These are phyloP conservation scores for Globisporangium polare DNA, from an alignment of 352 stramenopile species.

Conservation along the genomic window DNA sequence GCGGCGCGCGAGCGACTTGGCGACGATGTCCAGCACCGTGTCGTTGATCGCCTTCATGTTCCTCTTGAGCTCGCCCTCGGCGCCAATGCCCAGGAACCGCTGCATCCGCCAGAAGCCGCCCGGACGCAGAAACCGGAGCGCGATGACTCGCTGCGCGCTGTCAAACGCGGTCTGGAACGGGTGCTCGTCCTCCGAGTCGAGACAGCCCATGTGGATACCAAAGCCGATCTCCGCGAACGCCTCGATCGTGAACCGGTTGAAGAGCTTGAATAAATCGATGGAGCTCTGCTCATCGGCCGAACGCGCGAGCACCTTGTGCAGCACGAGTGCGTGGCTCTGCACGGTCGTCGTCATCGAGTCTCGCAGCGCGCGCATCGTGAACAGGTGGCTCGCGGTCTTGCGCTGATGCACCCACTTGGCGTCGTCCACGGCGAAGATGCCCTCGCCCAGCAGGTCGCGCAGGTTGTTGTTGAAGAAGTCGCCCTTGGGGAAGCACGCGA, in stretches of 20 bases:
- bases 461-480: slow-evolving; percentile 27
- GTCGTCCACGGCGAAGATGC: slow-evolving; percentile 22
- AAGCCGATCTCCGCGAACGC: slow-evolving; percentile 50
- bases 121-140: slow-evolving; percentile 32
- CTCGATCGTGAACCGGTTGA: slow-evolving; percentile 45
- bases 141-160: slow-evolving; percentile 23
- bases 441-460: slow-evolving; percentile 25
- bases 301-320: neutral
- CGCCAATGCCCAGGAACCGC: slow-evolving; percentile 26
- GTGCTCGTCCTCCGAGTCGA: slow-evolving; percentile 16
- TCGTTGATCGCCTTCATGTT: slow-evolving; percentile 34
- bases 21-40: slow-evolving; percentile 32
- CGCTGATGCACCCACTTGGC: slow-evolving; percentile 34
- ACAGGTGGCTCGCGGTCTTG: slow-evolving; percentile 23
- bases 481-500: slow-evolving; percentile 49
- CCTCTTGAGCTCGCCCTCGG: slow-evolving; percentile 26
- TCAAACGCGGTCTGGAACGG: slow-evolving; percentile 39
- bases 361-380: slow-evolving; percentile 23
- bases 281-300: neutral
- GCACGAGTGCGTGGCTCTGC: neutral
- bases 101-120: slow-evolving; percentile 41
- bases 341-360: slow-evolving; percentile 22
- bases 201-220: slow-evolving; percentile 21
- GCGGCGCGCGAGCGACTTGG: slow-evolving; percentile 18
- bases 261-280: slow-evolving; percentile 19